A percentile compares a stretch with the other conserved stretches of the same genome.
These are phyloP conservation scores for Hypoxylon crocopeplum DNA, from an alignment of 495 filamentous ascomycete species.

Conservation along the genomic window DNA sequence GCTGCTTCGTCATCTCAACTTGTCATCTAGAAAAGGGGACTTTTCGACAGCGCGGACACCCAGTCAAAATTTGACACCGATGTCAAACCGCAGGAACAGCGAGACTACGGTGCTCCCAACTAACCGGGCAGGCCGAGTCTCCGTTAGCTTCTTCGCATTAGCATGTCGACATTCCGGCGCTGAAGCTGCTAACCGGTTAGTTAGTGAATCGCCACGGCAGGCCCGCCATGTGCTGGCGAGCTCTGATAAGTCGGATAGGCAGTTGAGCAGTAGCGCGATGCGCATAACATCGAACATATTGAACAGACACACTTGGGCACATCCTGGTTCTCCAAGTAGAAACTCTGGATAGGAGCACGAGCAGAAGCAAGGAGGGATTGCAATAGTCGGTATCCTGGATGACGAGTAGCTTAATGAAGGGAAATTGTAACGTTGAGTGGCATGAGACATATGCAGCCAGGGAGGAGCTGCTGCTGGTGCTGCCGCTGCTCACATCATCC, in stretches of 20 bases:
- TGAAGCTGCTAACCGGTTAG: slow-evolving; percentile 6
- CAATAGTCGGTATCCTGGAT: slow-evolving; percentile 2
- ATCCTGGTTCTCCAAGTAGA: slow-evolving; percentile 28
- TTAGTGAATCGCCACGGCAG: slow-evolving; percentile 17
- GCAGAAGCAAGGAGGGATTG: slow-evolving; percentile 5
- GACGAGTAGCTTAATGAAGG: not conserved
- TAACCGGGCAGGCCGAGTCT: slow-evolving; percentile 5
- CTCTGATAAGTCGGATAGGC: slow-evolving; percentile 25
- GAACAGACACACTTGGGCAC: slow-evolving; percentile 15
- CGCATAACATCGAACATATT: slow-evolving; percentile 28
- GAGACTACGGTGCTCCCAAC: not conserved
- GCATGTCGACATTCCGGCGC: not conserved
- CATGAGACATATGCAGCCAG: slow-evolving; percentile 6
- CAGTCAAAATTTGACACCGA: slow-evolving; percentile 20
- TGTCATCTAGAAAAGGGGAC: not conserved
- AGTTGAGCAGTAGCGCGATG: slow-evolving; percentile 18
- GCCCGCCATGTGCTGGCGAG: slow-evolving; percentile 25
- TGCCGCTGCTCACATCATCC: slow-evolving; percentile 15
- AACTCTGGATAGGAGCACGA: slow-evolving; percentile 11
- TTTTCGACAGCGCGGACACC: slow-evolving; percentile 3
- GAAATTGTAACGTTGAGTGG: slow-evolving; percentile 12
- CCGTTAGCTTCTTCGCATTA: not conserved
- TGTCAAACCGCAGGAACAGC: slow-evolving; percentile 19
- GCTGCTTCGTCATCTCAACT: not conserved
- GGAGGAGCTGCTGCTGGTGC: not conserved